These are phyloP conservation scores for Biscogniauxia sp. DNA, from an alignment of 2,329 filamentous ascomycete genomes.

Conservation along the genomic window DNA sequence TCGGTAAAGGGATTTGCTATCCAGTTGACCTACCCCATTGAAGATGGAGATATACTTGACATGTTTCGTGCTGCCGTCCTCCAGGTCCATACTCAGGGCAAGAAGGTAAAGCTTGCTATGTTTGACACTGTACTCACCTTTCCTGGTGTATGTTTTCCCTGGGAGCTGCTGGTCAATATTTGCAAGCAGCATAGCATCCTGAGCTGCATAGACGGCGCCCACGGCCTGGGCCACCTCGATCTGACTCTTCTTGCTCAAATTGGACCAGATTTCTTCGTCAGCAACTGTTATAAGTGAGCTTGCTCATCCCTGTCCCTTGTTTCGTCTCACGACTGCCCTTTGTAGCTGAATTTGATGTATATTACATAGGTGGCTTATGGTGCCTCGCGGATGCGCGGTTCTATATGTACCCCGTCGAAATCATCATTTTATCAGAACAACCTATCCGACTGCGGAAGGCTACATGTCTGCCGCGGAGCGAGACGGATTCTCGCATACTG, in stretches of 20 bases:
- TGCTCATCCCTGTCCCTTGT: background rate
- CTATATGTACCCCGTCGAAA: slow-evolving; percentile 67
- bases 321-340: background rate
- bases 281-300: slow-evolving; percentile 63
- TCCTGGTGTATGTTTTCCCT: slow-evolving; percentile 69
- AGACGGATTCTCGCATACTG: slow-evolving; percentile 33
- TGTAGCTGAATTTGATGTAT: slow-evolving; percentile 10
- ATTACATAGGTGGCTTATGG: slow-evolving; percentile 66
- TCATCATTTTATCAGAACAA: slow-evolving; percentile 64
- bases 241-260: slow-evolving; percentile 54
- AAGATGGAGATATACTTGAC: slow-evolving; percentile 55
- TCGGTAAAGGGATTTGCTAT: slow-evolving; percentile 44
- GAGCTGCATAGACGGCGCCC: slow-evolving; percentile 68
- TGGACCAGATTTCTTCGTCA: slow-evolving; percentile 69
- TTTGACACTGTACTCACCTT: slow-evolving; percentile 70
- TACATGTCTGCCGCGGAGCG: slow-evolving; percentile 46
- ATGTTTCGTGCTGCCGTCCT: slow-evolving; percentile 53
- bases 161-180: slow-evolving; percentile 56
- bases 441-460: slow-evolving; percentile 68
- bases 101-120: slow-evolving; percentile 59
- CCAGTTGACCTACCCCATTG: slow-evolving; percentile 55
- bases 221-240: slow-evolving; percentile 68
- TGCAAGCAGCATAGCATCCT: slow-evolving; percentile 60
- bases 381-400: slow-evolving; percentile 66
- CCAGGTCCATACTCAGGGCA: slow-evolving; percentile 46